phyloP scores from a whole-genome alignment of 2,329 filamentous ascomycete species.

The Penicillium italicum region DNA sequence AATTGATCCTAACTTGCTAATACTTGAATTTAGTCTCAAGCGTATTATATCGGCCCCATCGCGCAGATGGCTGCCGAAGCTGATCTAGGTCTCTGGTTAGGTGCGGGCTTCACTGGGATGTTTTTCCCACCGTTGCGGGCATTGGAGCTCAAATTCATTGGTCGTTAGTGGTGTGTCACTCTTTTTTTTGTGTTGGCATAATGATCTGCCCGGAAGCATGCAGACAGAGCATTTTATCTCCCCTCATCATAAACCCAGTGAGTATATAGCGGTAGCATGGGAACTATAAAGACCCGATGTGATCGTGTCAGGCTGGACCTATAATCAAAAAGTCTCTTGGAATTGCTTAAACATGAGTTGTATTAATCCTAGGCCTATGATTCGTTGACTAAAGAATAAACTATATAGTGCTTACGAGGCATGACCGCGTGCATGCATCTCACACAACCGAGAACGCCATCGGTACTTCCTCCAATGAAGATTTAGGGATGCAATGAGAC shows the following conservation, averaged over 20 bases:
- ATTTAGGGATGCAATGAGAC: not conserved
- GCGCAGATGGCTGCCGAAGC: slow-evolving; percentile 33
- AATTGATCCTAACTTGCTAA: not conserved
- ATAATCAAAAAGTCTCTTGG: too few species aligned
- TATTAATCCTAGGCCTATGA: too few species aligned
- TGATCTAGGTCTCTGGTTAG: slow-evolving; percentile 40
- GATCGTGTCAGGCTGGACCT: not conserved
- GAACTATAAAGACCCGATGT: not conserved
- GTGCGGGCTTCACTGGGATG: slow-evolving; percentile 33
- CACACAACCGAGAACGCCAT: not conserved
- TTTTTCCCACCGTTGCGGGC: slow-evolving; percentile 36
- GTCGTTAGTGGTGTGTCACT: slow-evolving; percentile 20
- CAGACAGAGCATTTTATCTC: not conserved
- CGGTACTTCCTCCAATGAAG: not conserved
- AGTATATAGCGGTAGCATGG: not conserved
- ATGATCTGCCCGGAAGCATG: not conserved
- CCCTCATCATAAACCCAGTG: not conserved
- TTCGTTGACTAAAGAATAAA: not conserved
- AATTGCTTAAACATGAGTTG: too few species aligned
- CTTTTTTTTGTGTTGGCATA: not conserved
- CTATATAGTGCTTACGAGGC: not conserved
- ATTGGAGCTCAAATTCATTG: slow-evolving; percentile 31
- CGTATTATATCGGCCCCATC: slow-evolving; percentile 39
- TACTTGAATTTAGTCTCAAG: slow-evolving; percentile 29
- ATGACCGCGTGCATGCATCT: not conserved